phyloP scores from a whole-genome alignment of 73 alveolate species.

The Symbiodinium pilosum region DNA sequence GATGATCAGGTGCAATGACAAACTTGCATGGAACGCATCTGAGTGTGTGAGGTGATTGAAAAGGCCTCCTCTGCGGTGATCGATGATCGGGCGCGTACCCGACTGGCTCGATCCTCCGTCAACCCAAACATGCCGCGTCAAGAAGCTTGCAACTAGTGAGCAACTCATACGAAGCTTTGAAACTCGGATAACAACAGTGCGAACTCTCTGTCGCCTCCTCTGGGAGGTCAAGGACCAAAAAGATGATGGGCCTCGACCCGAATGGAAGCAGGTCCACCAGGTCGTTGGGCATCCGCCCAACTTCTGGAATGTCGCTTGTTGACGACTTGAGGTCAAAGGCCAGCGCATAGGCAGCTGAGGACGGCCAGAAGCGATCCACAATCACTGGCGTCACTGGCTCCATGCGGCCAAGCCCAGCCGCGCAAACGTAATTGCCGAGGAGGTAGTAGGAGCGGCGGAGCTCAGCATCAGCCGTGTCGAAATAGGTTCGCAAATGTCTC shows the following conservation, averaged over 20 bases:
- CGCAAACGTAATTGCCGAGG: constrained; percentile 45
- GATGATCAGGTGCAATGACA: neutral
- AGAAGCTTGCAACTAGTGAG: no score
- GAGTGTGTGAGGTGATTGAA: neutral
- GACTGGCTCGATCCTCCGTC: neutral
- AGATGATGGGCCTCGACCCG: neutral
- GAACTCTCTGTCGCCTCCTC: neutral
- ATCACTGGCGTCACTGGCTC: neutral
- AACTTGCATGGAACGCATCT: neutral
- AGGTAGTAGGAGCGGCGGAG: constrained; percentile 31
- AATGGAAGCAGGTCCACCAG: neutral
- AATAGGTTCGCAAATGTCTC: neutral
- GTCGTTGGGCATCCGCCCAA: neutral
- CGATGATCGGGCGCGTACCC: neutral
- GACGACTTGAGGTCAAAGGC: constrained; percentile 29
- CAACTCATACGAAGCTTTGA: no score
- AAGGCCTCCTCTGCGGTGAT: neutral
- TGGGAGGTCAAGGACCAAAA: neutral
- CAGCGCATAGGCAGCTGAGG: constrained; percentile 47
- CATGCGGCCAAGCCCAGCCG: neutral
- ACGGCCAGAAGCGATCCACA: constrained; percentile 85
- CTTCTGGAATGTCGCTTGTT: neutral
- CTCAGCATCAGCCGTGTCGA: constrained; percentile 9
- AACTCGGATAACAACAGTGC: no score
- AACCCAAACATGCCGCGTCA: no score